These are phyloP conservation scores for Lipomyces spencermartinsiae DNA, from an alignment of 805 yeast genomes.

Conservation along the genomic window DNA sequence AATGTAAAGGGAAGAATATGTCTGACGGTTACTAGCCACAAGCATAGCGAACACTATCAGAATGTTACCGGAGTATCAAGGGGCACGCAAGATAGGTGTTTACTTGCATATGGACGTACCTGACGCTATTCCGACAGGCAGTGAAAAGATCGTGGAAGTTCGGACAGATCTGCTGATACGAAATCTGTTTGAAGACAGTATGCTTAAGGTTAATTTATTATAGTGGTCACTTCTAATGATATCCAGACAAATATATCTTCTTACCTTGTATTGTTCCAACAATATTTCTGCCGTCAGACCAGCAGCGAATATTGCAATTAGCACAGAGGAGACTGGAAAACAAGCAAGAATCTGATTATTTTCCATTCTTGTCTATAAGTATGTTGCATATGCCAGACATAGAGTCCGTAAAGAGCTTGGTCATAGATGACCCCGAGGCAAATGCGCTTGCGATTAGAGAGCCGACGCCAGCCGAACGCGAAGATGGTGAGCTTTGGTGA, in stretches of 20 bases:
- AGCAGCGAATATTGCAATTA: not conserved
- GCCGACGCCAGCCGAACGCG: constrained; percentile 7
- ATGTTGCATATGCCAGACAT: constrained; percentile 13
- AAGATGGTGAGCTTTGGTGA: constrained; percentile 6
- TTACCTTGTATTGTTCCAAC: constrained; percentile 56
- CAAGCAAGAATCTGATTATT: constrained; percentile 3
- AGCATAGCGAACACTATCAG: constrained; percentile 38
- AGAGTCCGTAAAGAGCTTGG: constrained; percentile 8
- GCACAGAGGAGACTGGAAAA: constrained; percentile 1
- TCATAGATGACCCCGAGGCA: not conserved
- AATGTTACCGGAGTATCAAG: constrained; percentile 48
- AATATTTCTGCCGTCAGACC: not conserved
- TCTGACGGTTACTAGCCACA: constrained; percentile 9
- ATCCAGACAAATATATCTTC: constrained; percentile 43
- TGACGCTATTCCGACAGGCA: constrained; percentile 6
- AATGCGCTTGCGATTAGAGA: constrained; percentile 9
- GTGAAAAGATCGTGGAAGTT: constrained; percentile 53
- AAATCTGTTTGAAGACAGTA: constrained; percentile 57
- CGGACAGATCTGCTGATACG: constrained; percentile 63
- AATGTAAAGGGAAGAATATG: not conserved
- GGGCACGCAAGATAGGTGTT: constrained; percentile 61
- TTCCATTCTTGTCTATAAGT: constrained; percentile 14
- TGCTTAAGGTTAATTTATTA: constrained; percentile 37
- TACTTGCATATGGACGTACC: constrained; percentile 75
- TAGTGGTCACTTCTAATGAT: not conserved